Evolutionary conservation across 2,329 filamentous ascomycete species (phyloP).

Genomic region (Cladorrhinum sp.): DNA sequence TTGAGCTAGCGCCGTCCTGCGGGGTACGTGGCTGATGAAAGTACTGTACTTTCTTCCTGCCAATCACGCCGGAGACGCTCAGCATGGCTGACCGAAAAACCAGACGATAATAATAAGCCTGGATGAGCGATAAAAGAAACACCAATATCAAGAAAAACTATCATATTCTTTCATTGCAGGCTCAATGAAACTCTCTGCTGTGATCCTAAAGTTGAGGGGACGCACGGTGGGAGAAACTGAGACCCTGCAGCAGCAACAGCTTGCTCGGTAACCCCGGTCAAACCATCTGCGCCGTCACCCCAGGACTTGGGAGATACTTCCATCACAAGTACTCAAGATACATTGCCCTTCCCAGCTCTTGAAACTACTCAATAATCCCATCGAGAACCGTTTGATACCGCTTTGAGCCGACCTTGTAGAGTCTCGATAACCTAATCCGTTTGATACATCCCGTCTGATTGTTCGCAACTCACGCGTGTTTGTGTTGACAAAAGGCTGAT

Average conservation of each 20-base stretch:
- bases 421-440: not conserved
- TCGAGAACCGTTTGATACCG: not conserved
- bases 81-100: not conserved
- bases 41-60: not conserved
- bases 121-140: not conserved
- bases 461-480: not conserved
- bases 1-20: not conserved
- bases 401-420: not conserved
- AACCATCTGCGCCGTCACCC: not conserved
- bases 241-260: not conserved
- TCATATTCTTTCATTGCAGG: no score
- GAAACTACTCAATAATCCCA: not conserved
- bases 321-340: conserved; percentile 4
- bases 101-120: not conserved
- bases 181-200: not conserved
- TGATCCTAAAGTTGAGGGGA: not conserved
- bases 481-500: not conserved
- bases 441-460: not conserved
- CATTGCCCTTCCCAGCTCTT: not conserved
- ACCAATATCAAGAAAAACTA: not conserved
- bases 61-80: not conserved
- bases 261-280: not conserved
- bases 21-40: not conserved
- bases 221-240: not conserved
- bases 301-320: conserved; percentile 9